Percentiles rank a stretch among this genome's conserved stretches.
Evolutionary conservation across 352 stramenopile species (phyloP).

Genomic region (Pythium coloratum): DNA sequence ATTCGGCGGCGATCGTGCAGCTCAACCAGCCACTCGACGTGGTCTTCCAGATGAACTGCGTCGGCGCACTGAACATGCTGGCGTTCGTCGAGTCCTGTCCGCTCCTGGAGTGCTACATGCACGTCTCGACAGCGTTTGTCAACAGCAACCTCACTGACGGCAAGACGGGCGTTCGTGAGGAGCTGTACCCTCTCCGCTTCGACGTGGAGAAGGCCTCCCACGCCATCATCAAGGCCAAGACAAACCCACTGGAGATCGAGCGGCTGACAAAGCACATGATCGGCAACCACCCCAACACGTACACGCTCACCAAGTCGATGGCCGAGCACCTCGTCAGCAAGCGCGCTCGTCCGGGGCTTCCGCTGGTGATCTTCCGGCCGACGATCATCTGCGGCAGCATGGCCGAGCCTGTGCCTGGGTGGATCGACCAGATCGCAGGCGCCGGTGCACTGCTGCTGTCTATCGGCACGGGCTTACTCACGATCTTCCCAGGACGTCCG

Average conservation of each 20-base stretch:
- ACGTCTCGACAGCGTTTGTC: too few relatives aligned
- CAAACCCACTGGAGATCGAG: too few relatives aligned
- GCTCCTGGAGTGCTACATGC: too few relatives aligned
- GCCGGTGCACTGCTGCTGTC: constrained; percentile 75
- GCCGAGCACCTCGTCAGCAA: constrained; percentile 66
- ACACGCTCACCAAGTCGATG: constrained; percentile 87
- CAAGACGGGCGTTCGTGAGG: constrained; percentile 28
- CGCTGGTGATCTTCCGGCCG: constrained; percentile 72
- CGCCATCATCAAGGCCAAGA: constrained; percentile 38
- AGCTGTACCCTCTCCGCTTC: constrained; percentile 82
- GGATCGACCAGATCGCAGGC: constrained; percentile 76
- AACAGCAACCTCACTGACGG: background rate
- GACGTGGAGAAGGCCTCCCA: constrained; percentile 64
- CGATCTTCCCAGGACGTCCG: constrained; percentile 70
- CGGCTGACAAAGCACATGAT: constrained; percentile 39
- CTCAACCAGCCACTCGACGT: too few relatives aligned
- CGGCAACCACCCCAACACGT: constrained; percentile 86
- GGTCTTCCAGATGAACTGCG: constrained; percentile 28
- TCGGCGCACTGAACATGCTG: constrained; percentile 46
- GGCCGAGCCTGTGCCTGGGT: constrained; percentile 79
- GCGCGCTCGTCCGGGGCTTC: constrained; percentile 40
- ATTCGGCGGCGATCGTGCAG: too few relatives aligned
- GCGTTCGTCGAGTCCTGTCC: too few relatives aligned
- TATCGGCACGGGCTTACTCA: constrained; percentile 68
- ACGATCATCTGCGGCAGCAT: constrained; percentile 82